Evolutionary conservation across 2,329 filamentous ascomycete species (phyloP).

Genomic region (Penicillium decumbens): DNA sequence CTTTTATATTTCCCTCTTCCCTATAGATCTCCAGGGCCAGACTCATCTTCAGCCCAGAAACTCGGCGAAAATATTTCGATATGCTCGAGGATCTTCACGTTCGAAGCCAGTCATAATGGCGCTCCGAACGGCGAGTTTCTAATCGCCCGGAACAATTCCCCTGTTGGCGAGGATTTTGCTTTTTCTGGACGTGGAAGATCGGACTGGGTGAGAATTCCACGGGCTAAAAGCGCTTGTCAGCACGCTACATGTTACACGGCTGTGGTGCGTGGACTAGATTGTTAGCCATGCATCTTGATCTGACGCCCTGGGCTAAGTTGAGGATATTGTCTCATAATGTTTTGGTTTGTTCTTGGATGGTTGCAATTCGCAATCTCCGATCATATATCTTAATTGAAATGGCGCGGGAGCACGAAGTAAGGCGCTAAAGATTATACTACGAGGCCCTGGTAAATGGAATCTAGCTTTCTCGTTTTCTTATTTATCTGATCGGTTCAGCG

Average conservation of each 20-base stretch:
- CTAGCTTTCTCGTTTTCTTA: neutral
- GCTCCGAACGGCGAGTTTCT: slow-evolving; percentile 4
- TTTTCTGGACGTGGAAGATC: neutral
- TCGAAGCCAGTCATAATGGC: slow-evolving; percentile 6
- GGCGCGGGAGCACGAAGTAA: neutral
- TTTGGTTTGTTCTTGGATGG: neutral
- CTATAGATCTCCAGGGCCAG: neutral
- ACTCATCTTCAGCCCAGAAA: slow-evolving; percentile 2
- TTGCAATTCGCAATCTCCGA: neutral
- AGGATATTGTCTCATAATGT: neutral
- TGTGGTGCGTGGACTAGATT: slow-evolving; percentile 3
- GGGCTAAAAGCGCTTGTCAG: neutral
- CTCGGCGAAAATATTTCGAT: slow-evolving; percentile 7
- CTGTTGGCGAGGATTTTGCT: slow-evolving; percentile 6
- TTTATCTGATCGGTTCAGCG: neutral
- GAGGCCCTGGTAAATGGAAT: neutral
- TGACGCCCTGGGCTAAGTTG: neutral
- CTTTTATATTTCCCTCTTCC: neutral
- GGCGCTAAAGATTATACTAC: no score
- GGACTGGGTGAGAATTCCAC: neutral
- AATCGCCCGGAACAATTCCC: slow-evolving; percentile 1
- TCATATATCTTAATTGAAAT: neutral
- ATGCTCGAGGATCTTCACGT: slow-evolving; percentile 7
- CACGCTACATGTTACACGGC: slow-evolving; percentile 5
- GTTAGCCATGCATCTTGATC: neutral